These are phyloP conservation scores for Candida neerlandica DNA, from an alignment of 1,139 yeast genomes.

Conservation along the genomic window DNA sequence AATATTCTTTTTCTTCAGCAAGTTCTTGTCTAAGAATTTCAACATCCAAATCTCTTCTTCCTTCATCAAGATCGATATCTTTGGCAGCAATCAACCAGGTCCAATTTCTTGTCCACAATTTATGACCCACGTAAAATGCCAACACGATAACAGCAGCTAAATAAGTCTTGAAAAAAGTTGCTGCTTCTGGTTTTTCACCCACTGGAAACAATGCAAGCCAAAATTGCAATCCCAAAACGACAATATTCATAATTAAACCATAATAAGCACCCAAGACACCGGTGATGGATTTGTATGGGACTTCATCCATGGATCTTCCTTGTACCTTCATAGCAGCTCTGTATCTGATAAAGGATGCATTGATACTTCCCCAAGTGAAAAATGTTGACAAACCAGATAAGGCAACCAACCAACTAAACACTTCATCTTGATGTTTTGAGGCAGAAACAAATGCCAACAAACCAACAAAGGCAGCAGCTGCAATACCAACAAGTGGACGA, in stretches of 20 bases:
- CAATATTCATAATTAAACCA: slow-evolving; percentile 34
- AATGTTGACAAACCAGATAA: slow-evolving; percentile 45
- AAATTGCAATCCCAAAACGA: slow-evolving; percentile 42
- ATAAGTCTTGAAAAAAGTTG: slow-evolving; percentile 35
- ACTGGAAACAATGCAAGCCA: slow-evolving; percentile 47
- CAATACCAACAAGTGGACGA: slow-evolving; percentile 45
- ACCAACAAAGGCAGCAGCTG: slow-evolving; percentile 37
- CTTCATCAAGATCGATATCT: slow-evolving; percentile 42
- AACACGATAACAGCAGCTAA: slow-evolving; percentile 37
- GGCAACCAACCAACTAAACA: slow-evolving; percentile 46
- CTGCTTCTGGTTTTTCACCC: slow-evolving; percentile 31
- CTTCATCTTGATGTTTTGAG: slow-evolving; percentile 36
- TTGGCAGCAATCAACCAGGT: slow-evolving; percentile 28
- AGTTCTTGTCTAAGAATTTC: slow-evolving; percentile 41
- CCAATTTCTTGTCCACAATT: slow-evolving; percentile 34
- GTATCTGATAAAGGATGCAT: slow-evolving; percentile 41
- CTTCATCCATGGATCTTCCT: slow-evolving; percentile 32
- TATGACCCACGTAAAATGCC: slow-evolving; percentile 36
- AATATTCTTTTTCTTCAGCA: slow-evolving; percentile 34
- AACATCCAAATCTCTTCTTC: slow-evolving; percentile 41
- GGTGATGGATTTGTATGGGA: slow-evolving; percentile 34
- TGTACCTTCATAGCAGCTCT: slow-evolving; percentile 34
- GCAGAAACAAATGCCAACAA: slow-evolving; percentile 46
- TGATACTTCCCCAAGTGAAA: slow-evolving; percentile 47
- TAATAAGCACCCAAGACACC: slow-evolving; percentile 37